Evolutionary conservation across 306 rosid species (phyloP).

Genomic region (Vicia faba): DNA sequence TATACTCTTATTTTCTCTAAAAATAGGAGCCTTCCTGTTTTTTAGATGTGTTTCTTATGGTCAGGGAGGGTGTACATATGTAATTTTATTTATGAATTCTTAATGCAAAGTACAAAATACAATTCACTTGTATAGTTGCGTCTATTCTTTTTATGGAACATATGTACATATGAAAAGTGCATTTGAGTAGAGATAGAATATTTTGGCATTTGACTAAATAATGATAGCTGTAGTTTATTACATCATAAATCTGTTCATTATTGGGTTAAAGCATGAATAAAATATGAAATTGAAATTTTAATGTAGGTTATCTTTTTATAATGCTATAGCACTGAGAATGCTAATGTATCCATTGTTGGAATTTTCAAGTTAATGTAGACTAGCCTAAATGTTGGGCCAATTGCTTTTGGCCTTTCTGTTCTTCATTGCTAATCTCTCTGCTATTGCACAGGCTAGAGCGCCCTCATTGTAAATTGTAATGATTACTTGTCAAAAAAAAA

Average conservation of each 20-base stretch:
- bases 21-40: slow-evolving; percentile 1
- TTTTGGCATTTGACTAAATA: not conserved
- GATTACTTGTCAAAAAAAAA: not conserved
- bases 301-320: not conserved
- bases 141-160: not conserved
- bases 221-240: not conserved
- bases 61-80: not conserved
- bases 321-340: not conserved
- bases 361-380: too few relatives aligned
- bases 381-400: not conserved
- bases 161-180: not conserved
- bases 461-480: slow-evolving; percentile 3
- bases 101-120: not conserved
- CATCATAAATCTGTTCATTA: slow-evolving; percentile 1
- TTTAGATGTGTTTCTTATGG: not conserved
- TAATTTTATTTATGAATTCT: not conserved
- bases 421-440: slow-evolving; percentile 3
- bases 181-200: not conserved
- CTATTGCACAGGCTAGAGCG: slow-evolving; percentile 1
- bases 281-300: not conserved
- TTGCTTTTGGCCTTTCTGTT: slow-evolving; percentile 10
- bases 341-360: not conserved
- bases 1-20: not conserved
- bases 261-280: not conserved
- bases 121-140: not conserved